Evolutionary conservation across 352 stramenopile species (phyloP), one percentile per base, ranked within the genome.

Genomic region (Phytophthora sojae): DNA sequence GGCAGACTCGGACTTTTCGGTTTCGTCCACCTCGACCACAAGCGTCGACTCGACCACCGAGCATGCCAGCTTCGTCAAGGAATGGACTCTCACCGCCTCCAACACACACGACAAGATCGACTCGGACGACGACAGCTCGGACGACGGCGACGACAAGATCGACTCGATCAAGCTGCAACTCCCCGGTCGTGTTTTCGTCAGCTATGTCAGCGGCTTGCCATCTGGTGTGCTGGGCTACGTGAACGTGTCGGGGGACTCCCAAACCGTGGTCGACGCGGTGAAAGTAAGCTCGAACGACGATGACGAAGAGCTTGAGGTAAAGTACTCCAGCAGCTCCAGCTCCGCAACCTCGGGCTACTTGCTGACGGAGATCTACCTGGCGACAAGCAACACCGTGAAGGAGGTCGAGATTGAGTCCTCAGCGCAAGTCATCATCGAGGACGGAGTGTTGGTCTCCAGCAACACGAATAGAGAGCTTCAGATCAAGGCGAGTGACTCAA

Each of bases 331-430:
- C 14, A 65, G 26, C 21, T 61, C 25, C n/a, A 57, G 37, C n/a
- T 57, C 47, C 1, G 55, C 15, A 8, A 58, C 57, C 0, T 61
- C 30, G 3, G 69, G 69, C 8, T 67, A 76, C 17, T 52, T 79
- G 39, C 35, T 79, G 23, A 79, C 72, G 1, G 72, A 79, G 26
- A 71, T 79, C 59, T 76, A 73, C 25, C 44, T 79, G 32, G 30
- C 63, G 8, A 57, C 64, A 6, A 69, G 52, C 29, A 73, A 69
- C 54, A 66, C 64, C 44, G 64, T 79, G 21, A 37, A 62, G 2
- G 55, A 76, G 5, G 42, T 79, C 6, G 44, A 76, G 56, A 76
- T 67, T 30, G 55, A 73, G 21, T 69, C 53, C 7, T 61, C 62
- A 2, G 68, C 53, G 4, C 42, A 73, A 61, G 67, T 76, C 4